These are phyloP conservation scores for Phytophthora podocarpi DNA, from an alignment of 352 stramenopile species.

Conservation along the genomic window DNA sequence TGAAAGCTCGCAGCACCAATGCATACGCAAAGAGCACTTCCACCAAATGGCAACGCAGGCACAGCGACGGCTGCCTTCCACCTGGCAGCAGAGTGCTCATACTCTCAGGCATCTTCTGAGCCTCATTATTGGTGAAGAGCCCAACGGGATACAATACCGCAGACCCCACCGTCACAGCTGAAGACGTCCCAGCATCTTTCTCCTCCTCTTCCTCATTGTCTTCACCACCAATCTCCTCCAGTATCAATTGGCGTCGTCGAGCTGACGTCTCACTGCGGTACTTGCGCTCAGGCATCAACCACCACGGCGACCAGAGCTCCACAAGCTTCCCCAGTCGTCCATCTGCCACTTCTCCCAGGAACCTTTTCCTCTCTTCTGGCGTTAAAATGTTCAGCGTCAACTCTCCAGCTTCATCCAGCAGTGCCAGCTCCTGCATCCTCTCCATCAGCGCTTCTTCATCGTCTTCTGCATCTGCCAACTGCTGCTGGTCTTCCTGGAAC, in stretches of 20 bases:
- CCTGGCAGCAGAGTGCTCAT: conserved; percentile 40
- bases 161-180: not conserved
- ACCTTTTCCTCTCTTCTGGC: conserved; percentile 53
- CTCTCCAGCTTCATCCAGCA: conserved; percentile 46
- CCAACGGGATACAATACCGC: conserved; percentile 47
- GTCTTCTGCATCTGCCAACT: conserved; percentile 7
- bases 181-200: not conserved
- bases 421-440: conserved; percentile 53
- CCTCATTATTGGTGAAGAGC: conserved; percentile 52
- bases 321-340: conserved; percentile 71
- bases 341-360: conserved; percentile 67
- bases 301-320: conserved; percentile 77
- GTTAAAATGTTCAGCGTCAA: conserved; percentile 74
- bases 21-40: conserved; percentile 78
- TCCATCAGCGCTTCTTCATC: conserved; percentile 41
- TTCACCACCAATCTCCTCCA: conserved; percentile 43
- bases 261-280: conserved; percentile 63
- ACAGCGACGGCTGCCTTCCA: conserved; percentile 39
- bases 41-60: conserved; percentile 61
- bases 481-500: conserved; percentile 58
- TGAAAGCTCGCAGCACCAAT: conserved; percentile 73
- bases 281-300: conserved; percentile 42
- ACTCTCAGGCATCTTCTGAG: conserved; percentile 39
- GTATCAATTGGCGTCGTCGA: conserved; percentile 47
- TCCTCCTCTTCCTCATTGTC: conserved; percentile 11